Conservation (phyloP, 2,329 filamentous ascomycete species). For the Microdochium trichocladiopsis region DNA sequence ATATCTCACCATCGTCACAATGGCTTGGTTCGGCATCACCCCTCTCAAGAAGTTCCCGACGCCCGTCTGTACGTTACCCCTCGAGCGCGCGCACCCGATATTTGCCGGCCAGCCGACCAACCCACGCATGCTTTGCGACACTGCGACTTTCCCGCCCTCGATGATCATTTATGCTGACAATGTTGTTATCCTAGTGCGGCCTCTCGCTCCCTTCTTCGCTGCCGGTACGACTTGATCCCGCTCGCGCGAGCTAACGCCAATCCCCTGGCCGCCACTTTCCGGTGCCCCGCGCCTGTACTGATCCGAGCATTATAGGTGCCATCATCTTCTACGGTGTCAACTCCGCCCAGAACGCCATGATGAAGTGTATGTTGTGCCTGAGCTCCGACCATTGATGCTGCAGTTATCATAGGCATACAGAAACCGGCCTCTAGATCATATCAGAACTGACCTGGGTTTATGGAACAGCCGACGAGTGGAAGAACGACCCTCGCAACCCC, state of each 20-base stretch:
- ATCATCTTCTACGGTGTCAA: slow-evolving; percentile 91
- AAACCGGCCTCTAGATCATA: too few species aligned
- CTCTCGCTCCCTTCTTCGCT: slow-evolving; percentile 88
- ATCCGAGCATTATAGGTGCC: slow-evolving; percentile 47
- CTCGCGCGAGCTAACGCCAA: neutral
- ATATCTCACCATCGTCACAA: slow-evolving; percentile 40
- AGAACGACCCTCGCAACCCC: slow-evolving; percentile 93
- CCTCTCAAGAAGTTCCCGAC: slow-evolving; percentile 74
- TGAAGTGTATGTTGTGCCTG: slow-evolving; percentile 54
- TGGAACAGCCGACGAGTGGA: slow-evolving; percentile 76
- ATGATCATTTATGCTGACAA: neutral
- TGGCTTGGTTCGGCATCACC: slow-evolving; percentile 64
- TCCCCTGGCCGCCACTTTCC: slow-evolving; percentile 2
- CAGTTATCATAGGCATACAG: too few species aligned
- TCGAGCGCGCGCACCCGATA: neutral
- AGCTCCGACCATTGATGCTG: neutral
- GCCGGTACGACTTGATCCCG: slow-evolving; percentile 63
- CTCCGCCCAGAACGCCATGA: slow-evolving; percentile 69
- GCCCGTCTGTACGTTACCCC: slow-evolving; percentile 60
- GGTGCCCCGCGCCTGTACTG: slow-evolving; percentile 9
- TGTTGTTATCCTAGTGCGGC: slow-evolving; percentile 58
- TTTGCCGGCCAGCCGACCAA: neutral
- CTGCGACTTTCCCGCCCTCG: neutral
- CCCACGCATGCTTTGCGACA: neutral
- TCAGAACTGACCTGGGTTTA: too few species aligned